Percentiles rank a stretch among this genome's conserved stretches.
Conservation (phyloP, 2,329 filamentous ascomycete species). For the Claviceps monticola region DNA sequence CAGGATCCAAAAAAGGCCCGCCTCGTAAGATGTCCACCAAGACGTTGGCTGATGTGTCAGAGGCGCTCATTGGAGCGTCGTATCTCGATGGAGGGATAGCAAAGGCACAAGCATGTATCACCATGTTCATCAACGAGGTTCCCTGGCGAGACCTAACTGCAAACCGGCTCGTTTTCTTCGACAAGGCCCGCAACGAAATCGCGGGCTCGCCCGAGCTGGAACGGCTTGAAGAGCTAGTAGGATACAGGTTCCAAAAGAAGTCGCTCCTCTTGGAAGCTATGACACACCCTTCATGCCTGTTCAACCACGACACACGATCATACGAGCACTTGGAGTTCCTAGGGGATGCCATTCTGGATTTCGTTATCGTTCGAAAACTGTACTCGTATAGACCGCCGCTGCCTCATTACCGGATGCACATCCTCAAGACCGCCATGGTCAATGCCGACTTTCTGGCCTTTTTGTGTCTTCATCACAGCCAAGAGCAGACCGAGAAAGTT, state of each 20-base stretch:
- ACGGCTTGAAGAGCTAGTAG: slow-evolving; percentile 51
- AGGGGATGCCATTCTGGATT: slow-evolving; percentile 74
- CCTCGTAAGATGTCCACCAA: slow-evolving; percentile 51
- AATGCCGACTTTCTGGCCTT: slow-evolving; percentile 74
- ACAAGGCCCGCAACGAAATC: slow-evolving; percentile 21
- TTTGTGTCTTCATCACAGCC: slow-evolving; percentile 41
- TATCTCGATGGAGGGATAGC: slow-evolving; percentile 53
- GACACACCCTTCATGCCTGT: slow-evolving; percentile 55
- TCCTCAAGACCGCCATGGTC: slow-evolving; percentile 59
- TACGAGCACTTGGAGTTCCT: slow-evolving; percentile 76
- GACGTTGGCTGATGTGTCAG: slow-evolving; percentile 73
- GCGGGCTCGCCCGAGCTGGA: slow-evolving; percentile 26
- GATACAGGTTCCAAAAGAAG: slow-evolving; percentile 57
- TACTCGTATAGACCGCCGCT: slow-evolving; percentile 32
- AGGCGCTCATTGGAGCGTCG: slow-evolving; percentile 67
- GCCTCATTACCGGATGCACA: slow-evolving; percentile 51
- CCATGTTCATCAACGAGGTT: slow-evolving; percentile 48
- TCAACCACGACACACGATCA: slow-evolving; percentile 23
- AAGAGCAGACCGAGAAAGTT: slow-evolving; percentile 12
- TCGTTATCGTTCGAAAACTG: slow-evolving; percentile 53
- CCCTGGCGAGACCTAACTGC: slow-evolving; percentile 35
- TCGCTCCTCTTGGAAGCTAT: slow-evolving; percentile 62
- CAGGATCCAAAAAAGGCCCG: slow-evolving; percentile 2
- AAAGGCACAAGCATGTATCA: slow-evolving; percentile 50
- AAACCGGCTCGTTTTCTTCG: slow-evolving; percentile 30